These are phyloP conservation scores for Boletellus emodensis DNA, from an alignment of 768 basidiomycete species.

Conservation along the genomic window DNA sequence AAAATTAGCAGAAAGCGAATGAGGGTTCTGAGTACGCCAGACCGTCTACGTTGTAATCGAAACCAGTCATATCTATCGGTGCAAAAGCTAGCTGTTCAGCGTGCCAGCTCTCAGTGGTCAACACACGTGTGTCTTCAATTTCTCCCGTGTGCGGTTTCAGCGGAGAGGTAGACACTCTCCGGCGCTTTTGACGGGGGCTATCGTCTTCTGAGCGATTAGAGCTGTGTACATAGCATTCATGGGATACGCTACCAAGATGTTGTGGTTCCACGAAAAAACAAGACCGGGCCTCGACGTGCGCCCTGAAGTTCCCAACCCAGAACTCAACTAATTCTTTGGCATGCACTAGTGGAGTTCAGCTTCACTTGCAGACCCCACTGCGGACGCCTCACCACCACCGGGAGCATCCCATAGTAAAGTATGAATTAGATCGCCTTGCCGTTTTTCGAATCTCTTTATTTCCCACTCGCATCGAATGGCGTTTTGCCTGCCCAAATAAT, in stretches of 20 bases:
- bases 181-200: slow-evolving; percentile 44
- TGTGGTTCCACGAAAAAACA: slow-evolving; percentile 16
- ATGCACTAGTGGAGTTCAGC: slow-evolving; percentile 43
- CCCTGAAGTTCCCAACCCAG: slow-evolving; percentile 69
- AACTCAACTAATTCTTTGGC: slow-evolving; percentile 66
- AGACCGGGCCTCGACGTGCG: slow-evolving; percentile 63
- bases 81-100: slow-evolving; percentile 5
- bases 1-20: slow-evolving; percentile 4
- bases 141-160: neutral
- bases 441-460: slow-evolving; percentile 54
- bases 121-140: neutral
- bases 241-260: slow-evolving; percentile 10
- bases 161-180: slow-evolving; percentile 30
- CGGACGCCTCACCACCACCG: slow-evolving; percentile 47
- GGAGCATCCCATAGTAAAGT: slow-evolving; percentile 68
- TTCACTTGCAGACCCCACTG: neutral
- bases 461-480: slow-evolving; percentile 47
- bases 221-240: neutral
- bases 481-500: slow-evolving; percentile 65
- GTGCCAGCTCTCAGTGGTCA: slow-evolving; percentile 12
- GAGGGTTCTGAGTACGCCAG: slow-evolving; percentile 1
- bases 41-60: slow-evolving; percentile 26
- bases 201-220: slow-evolving; percentile 32
- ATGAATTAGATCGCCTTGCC: slow-evolving; percentile 49
- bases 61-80: slow-evolving; percentile 15